phyloP scores from a whole-genome alignment of 73 alveolate species.

The Tetrahymena thermophila region DNA sequence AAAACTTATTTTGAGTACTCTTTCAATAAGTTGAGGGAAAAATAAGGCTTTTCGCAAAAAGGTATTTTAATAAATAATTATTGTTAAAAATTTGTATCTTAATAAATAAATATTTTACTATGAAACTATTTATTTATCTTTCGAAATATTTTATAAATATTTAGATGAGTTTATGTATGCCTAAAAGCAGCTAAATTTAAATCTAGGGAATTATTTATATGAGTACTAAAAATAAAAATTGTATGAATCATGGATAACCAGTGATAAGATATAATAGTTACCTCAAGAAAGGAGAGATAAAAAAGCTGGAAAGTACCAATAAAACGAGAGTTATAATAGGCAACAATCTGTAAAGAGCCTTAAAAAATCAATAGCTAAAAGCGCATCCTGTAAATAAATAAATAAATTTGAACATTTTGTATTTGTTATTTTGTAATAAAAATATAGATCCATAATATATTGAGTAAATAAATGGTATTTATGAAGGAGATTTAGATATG shows the following conservation, averaged over 20 bases:
- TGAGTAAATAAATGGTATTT: background rate
- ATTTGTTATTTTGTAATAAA: background rate
- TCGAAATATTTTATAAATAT: background rate
- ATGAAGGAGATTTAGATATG: background rate
- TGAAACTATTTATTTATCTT: too few relatives aligned
- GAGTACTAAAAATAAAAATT: background rate
- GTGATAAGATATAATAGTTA: background rate
- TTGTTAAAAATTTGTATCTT: too few relatives aligned
- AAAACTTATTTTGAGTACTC: background rate
- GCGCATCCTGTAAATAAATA: background rate
- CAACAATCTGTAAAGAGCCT: background rate
- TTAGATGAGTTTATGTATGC: background rate
- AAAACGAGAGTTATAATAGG: background rate
- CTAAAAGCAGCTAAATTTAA: background rate
- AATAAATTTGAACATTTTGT: background rate
- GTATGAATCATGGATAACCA: background rate
- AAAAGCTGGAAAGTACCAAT: background rate
- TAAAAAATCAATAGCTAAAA: background rate
- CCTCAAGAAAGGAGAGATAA: background rate
- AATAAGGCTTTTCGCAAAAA: background rate
- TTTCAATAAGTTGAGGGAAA: background rate
- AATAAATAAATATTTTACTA: too few relatives aligned
- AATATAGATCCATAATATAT: background rate
- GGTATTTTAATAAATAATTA: background rate
- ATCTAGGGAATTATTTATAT: background rate